These are phyloP conservation scores for Ambrosia artemisiifolia DNA, from an alignment of 129 eudicot genomes.

Conservation along the genomic window DNA sequence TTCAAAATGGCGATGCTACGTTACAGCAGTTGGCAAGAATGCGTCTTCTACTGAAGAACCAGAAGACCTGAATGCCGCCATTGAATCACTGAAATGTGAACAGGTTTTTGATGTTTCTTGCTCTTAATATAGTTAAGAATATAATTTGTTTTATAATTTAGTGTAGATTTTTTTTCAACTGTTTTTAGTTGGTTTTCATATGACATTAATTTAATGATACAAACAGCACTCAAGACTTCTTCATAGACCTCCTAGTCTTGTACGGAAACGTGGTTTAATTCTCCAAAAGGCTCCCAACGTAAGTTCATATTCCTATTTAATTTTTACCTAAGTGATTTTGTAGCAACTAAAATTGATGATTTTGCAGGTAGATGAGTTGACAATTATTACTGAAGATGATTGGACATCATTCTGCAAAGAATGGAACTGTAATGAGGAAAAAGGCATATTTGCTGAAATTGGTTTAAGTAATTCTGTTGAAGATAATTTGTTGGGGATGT, in stretches of 20 bases:
- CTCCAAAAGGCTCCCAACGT: constrained; percentile 69
- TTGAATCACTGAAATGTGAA: constrained; percentile 60
- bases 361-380: constrained; percentile 64
- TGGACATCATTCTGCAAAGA: constrained; percentile 81
- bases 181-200: not conserved
- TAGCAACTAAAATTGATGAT: not conserved
- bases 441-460: constrained; percentile 62
- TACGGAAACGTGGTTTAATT: constrained; percentile 67
- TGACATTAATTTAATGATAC: constrained; percentile 6
- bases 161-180: not conserved
- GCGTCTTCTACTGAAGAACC: constrained; percentile 56
- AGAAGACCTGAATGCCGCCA: constrained; percentile 40
- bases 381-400: constrained; percentile 64
- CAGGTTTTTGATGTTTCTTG: constrained; percentile 42
- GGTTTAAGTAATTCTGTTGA: constrained; percentile 36
- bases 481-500: constrained; percentile 35
- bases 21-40: constrained; percentile 71
- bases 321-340: not conserved
- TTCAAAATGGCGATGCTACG: constrained; percentile 73
- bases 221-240: constrained; percentile 74
- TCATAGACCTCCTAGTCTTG: constrained; percentile 78
- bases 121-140: not conserved
- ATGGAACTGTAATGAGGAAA: constrained; percentile 60
- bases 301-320: constrained; percentile 25
- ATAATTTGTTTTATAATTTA: not conserved